Evolutionary conservation across 2,329 filamentous ascomycete species (phyloP).

Genomic region (Colletotrichum spinosum): DNA sequence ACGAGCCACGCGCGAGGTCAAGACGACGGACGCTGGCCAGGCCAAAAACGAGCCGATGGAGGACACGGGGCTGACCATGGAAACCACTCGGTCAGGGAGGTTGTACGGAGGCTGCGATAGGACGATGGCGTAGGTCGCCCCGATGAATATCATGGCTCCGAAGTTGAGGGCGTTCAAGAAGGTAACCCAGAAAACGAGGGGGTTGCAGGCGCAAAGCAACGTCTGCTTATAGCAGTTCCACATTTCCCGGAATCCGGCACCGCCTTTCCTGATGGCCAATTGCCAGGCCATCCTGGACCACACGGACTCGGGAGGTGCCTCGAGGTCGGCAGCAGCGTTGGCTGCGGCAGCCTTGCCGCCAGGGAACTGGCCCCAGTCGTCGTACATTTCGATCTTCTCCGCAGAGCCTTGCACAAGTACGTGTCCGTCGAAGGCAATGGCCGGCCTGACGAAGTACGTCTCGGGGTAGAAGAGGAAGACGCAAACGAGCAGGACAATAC

Average conservation of each 20-base stretch:
- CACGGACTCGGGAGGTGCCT: slow-evolving; percentile 9
- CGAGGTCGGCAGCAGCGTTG: slow-evolving; percentile 9
- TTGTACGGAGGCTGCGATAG: slow-evolving; percentile 38
- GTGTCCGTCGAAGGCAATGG: slow-evolving; percentile 53
- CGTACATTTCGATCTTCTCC: slow-evolving; percentile 52
- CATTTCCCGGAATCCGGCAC: slow-evolving; percentile 33
- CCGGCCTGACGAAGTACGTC: slow-evolving; percentile 54
- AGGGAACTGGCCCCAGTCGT: slow-evolving; percentile 44
- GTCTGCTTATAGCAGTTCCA: slow-evolving; percentile 40
- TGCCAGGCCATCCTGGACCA: slow-evolving; percentile 22
- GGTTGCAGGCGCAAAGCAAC: slow-evolving; percentile 42
- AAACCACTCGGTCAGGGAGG: slow-evolving; percentile 28
- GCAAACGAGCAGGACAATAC: slow-evolving; percentile 42
- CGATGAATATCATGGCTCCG: slow-evolving; percentile 41
- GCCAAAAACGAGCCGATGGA: slow-evolving; percentile 37
- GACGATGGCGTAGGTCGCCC: slow-evolving; percentile 38
- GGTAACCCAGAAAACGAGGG: slow-evolving; percentile 43
- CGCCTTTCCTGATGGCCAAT: slow-evolving; percentile 29
- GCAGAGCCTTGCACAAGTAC: slow-evolving; percentile 51
- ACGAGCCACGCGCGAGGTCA: slow-evolving; percentile 41
- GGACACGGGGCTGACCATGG: slow-evolving; percentile 30
- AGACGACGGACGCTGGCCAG: slow-evolving; percentile 32
- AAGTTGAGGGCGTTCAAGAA: slow-evolving; percentile 43
- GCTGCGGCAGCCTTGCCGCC: neutral
- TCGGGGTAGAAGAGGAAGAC: slow-evolving; percentile 49